A percentile compares a stretch with the other conserved stretches of the same genome.
Evolutionary conservation across 2,329 filamentous ascomycete genomes (phyloP).

Genomic region (Pestalotiopsis sp.): DNA sequence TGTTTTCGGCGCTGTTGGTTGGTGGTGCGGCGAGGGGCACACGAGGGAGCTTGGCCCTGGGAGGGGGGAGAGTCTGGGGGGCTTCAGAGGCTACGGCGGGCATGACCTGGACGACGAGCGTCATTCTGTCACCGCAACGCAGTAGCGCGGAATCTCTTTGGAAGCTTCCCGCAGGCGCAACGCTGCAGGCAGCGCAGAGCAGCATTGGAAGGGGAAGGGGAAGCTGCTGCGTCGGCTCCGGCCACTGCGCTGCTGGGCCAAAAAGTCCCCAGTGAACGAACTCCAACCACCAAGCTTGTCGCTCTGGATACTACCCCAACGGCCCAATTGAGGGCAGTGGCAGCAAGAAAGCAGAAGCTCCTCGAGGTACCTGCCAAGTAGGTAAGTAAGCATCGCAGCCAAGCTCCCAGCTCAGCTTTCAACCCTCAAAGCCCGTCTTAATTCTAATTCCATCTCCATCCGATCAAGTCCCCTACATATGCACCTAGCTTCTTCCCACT

Average conservation of each 20-base stretch:
- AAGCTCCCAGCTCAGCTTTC: background rate
- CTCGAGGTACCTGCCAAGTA: background rate
- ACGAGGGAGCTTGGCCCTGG: background rate
- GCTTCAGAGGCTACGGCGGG: background rate
- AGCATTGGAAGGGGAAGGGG: background rate
- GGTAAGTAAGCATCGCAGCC: background rate
- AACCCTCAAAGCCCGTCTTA: background rate
- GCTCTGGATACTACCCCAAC: no score
- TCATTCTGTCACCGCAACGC: constrained; percentile 2
- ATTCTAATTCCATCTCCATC: background rate
- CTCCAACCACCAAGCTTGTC: background rate
- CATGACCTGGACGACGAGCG: background rate
- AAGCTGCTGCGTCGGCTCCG: background rate
- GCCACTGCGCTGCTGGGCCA: background rate
- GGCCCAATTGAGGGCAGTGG: no score
- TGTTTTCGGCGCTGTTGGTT: constrained; percentile 2
- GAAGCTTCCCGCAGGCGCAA: constrained; percentile 5
- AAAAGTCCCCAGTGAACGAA: background rate
- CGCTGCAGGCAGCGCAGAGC: background rate
- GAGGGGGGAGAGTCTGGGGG: background rate
- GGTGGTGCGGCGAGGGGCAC: background rate
- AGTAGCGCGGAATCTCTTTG: constrained; percentile 11
- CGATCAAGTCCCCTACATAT: background rate
- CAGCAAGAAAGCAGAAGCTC: background rate
- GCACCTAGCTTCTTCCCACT: background rate